Evolutionary conservation across 1,284 basidiomycete species (phyloP), one percentile per base, ranked within the genome.

Genomic region (Apiotrichum domesticum): DNA sequence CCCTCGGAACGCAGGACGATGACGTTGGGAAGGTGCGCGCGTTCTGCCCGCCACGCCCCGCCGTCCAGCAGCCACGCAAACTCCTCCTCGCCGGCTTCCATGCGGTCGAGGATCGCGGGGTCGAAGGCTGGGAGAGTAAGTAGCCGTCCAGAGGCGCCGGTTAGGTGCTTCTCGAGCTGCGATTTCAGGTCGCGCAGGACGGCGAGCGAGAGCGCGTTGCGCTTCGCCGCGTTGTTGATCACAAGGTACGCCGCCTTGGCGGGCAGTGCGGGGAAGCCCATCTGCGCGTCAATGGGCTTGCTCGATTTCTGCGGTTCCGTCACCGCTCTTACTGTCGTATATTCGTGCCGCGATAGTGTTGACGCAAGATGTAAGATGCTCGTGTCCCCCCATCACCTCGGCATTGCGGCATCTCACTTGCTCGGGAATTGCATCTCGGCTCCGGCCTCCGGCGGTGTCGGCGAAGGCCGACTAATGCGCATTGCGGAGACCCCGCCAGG

Each of bases 141-240:
- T 1, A 62, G 39, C 11, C 42, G 45, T 5, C 59, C 59, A 4
- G 14, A 37, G 11, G 33, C 21, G 9, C 40, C 37, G 0, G 61
- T 62, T 21, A 59, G 37, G 15, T 48, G 33, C 2, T 41, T 15
- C 14, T 49, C 34, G n/a, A 62, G 55, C 46, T 62, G 61, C 7
- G 34, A 14, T n/a, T 48, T 46, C 21, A 62, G 55, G 50, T 56
- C 55, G 37, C 57, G 57, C 35, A 62, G 55, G 35, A 57, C 55
- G 1, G 57, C 50, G 14, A 62, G 61, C 5, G 54, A 49, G n/a
- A 62, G 57, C 14, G 61, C 57, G 37, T 62, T 62, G n/a, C 61
- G 57, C 52, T 59, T 62, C 13, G 52, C 53, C 11, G 61, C 43
- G 46, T 62, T 62, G 61, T 59, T 62, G 55, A 62, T 52, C n/a